Conservation (phyloP, 768 basidiomycete species). For the Lanmaoa pseudosensibilis region DNA sequence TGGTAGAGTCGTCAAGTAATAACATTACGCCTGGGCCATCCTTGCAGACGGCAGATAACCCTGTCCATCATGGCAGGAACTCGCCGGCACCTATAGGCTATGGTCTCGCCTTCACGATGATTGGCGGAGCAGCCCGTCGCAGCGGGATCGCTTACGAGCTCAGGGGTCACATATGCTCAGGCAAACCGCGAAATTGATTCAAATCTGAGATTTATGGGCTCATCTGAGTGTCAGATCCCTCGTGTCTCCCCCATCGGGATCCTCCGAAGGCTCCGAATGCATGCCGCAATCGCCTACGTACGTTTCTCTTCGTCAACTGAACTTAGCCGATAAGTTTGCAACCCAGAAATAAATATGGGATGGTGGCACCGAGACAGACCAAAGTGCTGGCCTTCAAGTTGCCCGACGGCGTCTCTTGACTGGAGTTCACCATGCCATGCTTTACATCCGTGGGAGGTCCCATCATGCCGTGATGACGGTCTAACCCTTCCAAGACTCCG, state of each 20-base stretch:
- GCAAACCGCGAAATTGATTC: slow-evolving; percentile 11
- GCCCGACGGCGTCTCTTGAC: slow-evolving; percentile 22
- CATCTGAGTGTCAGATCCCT: slow-evolving; percentile 16
- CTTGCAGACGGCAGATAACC: not conserved
- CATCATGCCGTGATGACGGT: slow-evolving; percentile 29
- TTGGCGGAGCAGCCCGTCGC: slow-evolving; percentile 5
- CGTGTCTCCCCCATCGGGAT: slow-evolving; percentile 25
- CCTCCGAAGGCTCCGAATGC: slow-evolving; percentile 18
- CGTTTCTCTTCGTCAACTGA: slow-evolving; percentile 12
- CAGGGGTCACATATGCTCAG: slow-evolving; percentile 22
- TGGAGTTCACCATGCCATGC: slow-evolving; percentile 14
- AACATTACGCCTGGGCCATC: not conserved
- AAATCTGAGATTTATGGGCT: slow-evolving; percentile 34
- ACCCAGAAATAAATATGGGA: slow-evolving; percentile 3
- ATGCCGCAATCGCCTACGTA: slow-evolving; percentile 23
- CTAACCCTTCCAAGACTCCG: slow-evolving; percentile 33
- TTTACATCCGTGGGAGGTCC: slow-evolving; percentile 28
- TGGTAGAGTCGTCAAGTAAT: not conserved
- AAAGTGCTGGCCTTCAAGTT: not conserved
- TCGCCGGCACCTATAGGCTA: not conserved
- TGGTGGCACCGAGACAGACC: not conserved
- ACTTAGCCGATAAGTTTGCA: slow-evolving; percentile 14
- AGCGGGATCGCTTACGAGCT: slow-evolving; percentile 15
- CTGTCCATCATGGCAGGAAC: not conserved
- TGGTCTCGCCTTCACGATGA: not conserved